Evolutionary conservation across 1,139 yeast genomes (phyloP), one percentile per base, ranked within the genome.

Genomic region (Yamadazyma diospyri): DNA sequence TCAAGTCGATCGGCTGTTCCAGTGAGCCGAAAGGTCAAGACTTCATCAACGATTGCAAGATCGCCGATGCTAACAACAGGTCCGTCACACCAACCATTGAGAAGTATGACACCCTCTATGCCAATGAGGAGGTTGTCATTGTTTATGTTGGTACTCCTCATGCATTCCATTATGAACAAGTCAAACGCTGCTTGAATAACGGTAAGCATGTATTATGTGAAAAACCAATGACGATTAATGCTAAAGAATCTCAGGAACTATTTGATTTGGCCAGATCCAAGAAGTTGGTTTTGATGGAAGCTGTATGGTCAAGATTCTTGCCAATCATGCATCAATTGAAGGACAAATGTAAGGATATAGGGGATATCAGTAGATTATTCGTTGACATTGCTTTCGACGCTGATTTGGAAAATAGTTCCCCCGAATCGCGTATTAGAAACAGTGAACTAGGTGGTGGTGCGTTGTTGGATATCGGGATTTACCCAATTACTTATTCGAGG

Each of bases 131-230:
- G 5, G 65, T 77, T 25, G 73, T 76, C 36, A 59, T 72, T 14
- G 66, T 78, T 25, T 78, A 78, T 48, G 59, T 78, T 29, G 83
- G 80, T 4, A 65, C 78, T 4, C 83, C 83, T 3, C 82, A 78
- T 53, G 56, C 66, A 8, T 59, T 61, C 42, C 85, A 78, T 53
- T 68, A 71, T 39, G 68, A 65, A 24, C 69, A 68, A 40, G 71
- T 70, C 15, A 56, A 66, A 32, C 50, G 57, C 28, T 78, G 81
- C 11, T 57, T 78, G 41, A 54, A 61, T n/a, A 62, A 69, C 21
- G 76, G 73, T 10, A 55, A 57, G 32, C 75, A 77, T 50, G 79
- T 78, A 15, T 59, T 78, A 34, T 72, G 79, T 46, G 85, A 78
- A 47, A 78, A 78, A 52, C 81, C 85, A 2, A 63, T 76, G 42